These are phyloP conservation scores for Malus fusca DNA, from an alignment of 306 rosid genomes.

Conservation along the genomic window DNA sequence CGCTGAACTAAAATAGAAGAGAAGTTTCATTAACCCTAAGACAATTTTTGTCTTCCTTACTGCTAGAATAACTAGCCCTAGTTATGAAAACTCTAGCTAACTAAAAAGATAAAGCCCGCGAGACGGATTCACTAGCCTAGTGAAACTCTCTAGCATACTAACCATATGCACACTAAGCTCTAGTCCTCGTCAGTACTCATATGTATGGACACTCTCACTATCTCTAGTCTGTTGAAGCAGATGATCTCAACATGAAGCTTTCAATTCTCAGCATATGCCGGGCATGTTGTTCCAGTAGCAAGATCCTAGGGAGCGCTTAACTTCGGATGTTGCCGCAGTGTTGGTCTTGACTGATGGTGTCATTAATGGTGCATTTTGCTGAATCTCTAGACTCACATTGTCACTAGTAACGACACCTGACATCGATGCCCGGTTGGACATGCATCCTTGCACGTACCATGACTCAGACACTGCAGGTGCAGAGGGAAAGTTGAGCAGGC, in stretches of 20 bases:
- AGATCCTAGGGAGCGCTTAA: conserved; percentile 3
- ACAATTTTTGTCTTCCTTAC: not conserved
- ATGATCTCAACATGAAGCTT: not conserved
- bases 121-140: not conserved
- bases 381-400: conserved; percentile 16
- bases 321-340: not conserved
- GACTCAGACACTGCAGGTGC: conserved; percentile 32
- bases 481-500: conserved; percentile 51
- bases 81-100: conserved; percentile 5
- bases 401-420: not conserved
- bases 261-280: conserved; percentile 30
- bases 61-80: conserved; percentile 8
- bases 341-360: not conserved
- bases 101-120: not conserved
- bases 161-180: conserved; percentile 8
- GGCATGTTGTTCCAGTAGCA: conserved; percentile 54
- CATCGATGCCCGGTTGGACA: not conserved
- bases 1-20: conserved; percentile 1
- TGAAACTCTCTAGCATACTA: not conserved
- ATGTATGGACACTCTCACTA: conserved; percentile 1
- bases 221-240: not conserved
- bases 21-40: not conserved
- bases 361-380: not conserved
- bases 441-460: conserved; percentile 37
- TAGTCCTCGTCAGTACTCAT: not conserved